Conservation (phyloP, 768 basidiomycete species). For the Serendipita sp. region DNA sequence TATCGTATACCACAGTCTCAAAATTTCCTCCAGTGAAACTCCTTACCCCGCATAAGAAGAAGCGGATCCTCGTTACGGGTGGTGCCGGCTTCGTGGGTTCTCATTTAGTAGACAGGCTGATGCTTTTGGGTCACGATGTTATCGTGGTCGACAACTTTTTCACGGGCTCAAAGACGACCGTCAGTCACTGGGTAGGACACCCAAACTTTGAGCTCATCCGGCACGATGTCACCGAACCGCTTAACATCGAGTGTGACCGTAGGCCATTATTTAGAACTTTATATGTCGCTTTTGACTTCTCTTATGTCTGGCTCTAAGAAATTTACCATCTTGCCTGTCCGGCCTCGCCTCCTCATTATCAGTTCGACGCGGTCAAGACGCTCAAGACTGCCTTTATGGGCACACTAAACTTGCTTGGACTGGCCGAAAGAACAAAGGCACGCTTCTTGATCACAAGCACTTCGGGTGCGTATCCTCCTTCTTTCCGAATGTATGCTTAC, state of each 20-base stretch:
- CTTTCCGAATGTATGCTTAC: background rate
- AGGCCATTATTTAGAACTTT: constrained; percentile 20
- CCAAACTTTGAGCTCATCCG: constrained; percentile 98
- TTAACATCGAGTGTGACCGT: constrained; percentile 99
- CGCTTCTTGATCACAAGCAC: constrained; percentile 93
- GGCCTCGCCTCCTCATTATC: constrained; percentile 93
- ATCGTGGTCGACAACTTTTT: constrained; percentile 98
- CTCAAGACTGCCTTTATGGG: constrained; percentile 98
- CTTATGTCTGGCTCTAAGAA: constrained; percentile 30
- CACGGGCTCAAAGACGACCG: constrained; percentile 93
- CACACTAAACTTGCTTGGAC: constrained; percentile 94
- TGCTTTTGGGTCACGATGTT: constrained; percentile 95
- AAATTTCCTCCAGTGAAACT: constrained; percentile 88
- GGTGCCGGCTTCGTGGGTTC: constrained; percentile 99
- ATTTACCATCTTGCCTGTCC: constrained; percentile 98
- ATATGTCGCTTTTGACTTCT: constrained; percentile 11
- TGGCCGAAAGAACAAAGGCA: constrained; percentile 94
- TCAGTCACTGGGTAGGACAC: constrained; percentile 91
- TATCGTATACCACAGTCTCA: constrained; percentile 83
- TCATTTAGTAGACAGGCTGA: constrained; percentile 91
- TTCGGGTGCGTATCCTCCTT: constrained; percentile 41
- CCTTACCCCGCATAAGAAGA: constrained; percentile 57
- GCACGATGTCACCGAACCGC: constrained; percentile 92
- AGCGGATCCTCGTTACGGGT: constrained; percentile 87
- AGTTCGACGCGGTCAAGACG: constrained; percentile 95